These are phyloP conservation scores for Leccinum fibrillosum DNA, from an alignment of 768 basidiomycete species.

Conservation along the genomic window DNA sequence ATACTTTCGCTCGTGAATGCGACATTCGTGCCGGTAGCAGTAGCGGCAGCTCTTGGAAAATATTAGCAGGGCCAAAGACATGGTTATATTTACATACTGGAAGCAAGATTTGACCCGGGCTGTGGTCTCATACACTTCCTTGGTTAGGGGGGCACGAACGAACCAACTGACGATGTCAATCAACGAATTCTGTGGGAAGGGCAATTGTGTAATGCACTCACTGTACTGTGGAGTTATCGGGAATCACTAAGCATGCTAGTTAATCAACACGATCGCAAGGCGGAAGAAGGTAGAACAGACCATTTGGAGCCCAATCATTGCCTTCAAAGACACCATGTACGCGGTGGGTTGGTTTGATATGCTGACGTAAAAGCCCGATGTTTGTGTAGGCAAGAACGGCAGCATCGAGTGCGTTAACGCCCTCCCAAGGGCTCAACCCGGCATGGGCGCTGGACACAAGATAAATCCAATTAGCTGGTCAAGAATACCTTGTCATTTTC, in stretches of 20 bases:
- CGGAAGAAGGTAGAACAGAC: constrained; percentile 35
- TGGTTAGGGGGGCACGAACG: constrained; percentile 66
- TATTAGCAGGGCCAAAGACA: neutral
- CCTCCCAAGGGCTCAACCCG: constrained; percentile 80
- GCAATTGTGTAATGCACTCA: constrained; percentile 30
- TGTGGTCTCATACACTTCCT: constrained; percentile 54
- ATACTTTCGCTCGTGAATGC: constrained; percentile 37
- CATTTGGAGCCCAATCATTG: constrained; percentile 70
- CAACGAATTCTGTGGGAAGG: neutral
- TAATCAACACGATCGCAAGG: neutral
- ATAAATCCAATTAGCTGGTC: neutral
- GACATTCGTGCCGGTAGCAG: constrained; percentile 62
- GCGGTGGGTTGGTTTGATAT: constrained; percentile 71
- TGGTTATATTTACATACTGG: constrained; percentile 42
- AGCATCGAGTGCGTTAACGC: constrained; percentile 79
- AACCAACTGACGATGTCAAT: constrained; percentile 47
- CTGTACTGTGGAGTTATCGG: constrained; percentile 75
- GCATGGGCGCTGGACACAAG: constrained; percentile 62
- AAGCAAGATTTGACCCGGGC: constrained; percentile 70
- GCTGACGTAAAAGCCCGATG: constrained; percentile 78
- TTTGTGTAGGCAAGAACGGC: constrained; percentile 83
- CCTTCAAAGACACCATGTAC: constrained; percentile 80
- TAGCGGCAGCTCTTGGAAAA: constrained; percentile 53
- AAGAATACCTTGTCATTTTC: constrained; percentile 8
- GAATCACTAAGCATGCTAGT: constrained; percentile 55